Conservation (phyloP, 108 stramenopile species). For the Fistulifera pelliculosa region DNA sequence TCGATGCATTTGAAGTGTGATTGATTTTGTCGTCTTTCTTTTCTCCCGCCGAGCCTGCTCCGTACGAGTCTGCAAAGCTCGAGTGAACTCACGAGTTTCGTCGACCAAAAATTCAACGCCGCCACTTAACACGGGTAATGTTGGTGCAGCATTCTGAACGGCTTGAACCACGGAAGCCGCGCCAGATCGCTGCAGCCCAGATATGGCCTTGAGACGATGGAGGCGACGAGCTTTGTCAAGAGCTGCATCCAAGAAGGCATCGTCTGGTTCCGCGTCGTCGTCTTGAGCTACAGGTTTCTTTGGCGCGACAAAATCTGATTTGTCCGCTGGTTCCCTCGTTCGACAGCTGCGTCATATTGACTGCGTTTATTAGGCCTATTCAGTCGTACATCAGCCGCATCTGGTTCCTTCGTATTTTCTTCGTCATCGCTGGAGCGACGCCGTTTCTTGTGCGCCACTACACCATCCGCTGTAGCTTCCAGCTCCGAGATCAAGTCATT, state of each 20-base stretch:
- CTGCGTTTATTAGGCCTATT: too few species aligned
- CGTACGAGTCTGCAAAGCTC: conserved; percentile 60
- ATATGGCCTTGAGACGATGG: conserved; percentile 57
- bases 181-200: conserved; percentile 17
- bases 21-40: background rate
- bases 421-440: conserved; percentile 5
- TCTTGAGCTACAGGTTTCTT: conserved; percentile 10
- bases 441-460: conserved; percentile 2
- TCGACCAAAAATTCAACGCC: conserved; percentile 64
- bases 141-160: conserved; percentile 25
- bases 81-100: conserved; percentile 79
- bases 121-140: background rate
- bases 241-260: conserved; percentile 81
- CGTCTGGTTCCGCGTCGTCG: conserved; percentile 66
- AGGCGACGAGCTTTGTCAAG: conserved; percentile 81
- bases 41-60: conserved; percentile 45
- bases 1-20: background rate
- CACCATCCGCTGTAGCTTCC: background rate
- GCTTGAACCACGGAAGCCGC: conserved; percentile 65
- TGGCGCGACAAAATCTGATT: background rate
- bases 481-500: conserved; percentile 5
- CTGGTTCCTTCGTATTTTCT: background rate
- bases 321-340: conserved; percentile 17
- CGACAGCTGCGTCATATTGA: conserved; percentile 14
- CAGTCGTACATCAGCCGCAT: too few species aligned